phyloP scores from a whole-genome alignment of 257 asterid species.

The Pogostemon cablin region DNA sequence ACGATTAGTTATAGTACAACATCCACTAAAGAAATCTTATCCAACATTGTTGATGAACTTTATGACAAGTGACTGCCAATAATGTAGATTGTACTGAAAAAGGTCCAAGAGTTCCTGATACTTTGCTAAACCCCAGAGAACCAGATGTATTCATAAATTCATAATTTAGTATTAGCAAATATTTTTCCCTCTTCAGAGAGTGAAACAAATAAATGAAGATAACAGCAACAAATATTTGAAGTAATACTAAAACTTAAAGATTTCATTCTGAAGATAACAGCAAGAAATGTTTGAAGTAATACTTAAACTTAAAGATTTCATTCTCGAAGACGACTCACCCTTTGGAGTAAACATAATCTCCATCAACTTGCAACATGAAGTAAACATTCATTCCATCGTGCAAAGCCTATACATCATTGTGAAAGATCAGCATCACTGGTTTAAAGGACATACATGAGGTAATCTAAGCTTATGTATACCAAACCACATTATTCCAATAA shows the following conservation, averaged over 20 bases:
- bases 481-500: background rate
- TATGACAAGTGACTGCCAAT: background rate
- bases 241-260: slow-evolving; percentile 3
- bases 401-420: slow-evolving; percentile 56
- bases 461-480: background rate
- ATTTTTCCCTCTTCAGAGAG: background rate
- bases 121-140: background rate
- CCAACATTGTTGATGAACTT: background rate
- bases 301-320: slow-evolving; percentile 1
- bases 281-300: background rate
- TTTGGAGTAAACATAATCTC: slow-evolving; percentile 66
- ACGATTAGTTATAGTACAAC: background rate
- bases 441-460: slow-evolving; percentile 14
- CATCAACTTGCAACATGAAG: slow-evolving; percentile 82
- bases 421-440: slow-evolving; percentile 23
- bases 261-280: background rate
- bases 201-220: background rate
- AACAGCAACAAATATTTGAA: background rate
- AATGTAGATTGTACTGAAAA: background rate
- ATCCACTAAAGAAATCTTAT: slow-evolving; percentile 4
- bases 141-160: background rate
- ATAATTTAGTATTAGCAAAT: no score
- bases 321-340: slow-evolving; percentile 54
- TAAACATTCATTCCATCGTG: slow-evolving; percentile 77
- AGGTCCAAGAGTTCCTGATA: background rate